Evolutionary conservation across 2,329 filamentous ascomycete genomes (phyloP), one percentile per base, ranked within the genome.

Genomic region (Fusarium annulatum): DNA sequence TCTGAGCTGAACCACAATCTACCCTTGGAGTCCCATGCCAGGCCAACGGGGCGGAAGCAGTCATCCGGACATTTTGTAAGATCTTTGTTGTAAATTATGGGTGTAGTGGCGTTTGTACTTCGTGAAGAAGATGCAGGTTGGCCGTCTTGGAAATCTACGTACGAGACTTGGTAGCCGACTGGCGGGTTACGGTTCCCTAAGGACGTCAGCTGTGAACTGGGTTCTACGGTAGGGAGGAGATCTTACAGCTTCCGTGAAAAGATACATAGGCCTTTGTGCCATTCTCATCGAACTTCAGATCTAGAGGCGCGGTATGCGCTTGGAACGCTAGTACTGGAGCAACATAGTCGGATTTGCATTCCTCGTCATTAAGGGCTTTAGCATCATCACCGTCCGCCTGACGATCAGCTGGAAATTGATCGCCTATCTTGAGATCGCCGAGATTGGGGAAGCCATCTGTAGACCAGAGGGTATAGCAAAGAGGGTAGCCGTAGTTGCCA

Each of bases 181-280:
- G 86, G 84, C 14, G 80, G 77, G 8, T 83, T 77, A 30, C 83
- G 82, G 76, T 86, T 81, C 83, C 83, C 84, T 86, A 33, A 4
- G 1, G 1, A 4, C 48, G 42, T 72, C 7, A 53, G 23, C 23
- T 23, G 23, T 23, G 23, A 23, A 33, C 6, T 53, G 14, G 12
- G 34, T 16, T n/a, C n/a, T 5, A 8, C 5, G 23, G 19, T 23
- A 23, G 14, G 18, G 3, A 7, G 10, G 7, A 56, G 4, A 15
- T 81, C 83, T 81, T 79, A 91, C 92, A 94, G 80, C 89, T 92
- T 15, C 93, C 92, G 80, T 94, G 92, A 81, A 94, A 93, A 1
- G 89, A 86, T 23, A 95, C 83, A 81, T 89, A 94, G 2, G 91
- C 92, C 4, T 85, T 86, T 16, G 86, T 87, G 39, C 88, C 88